These are phyloP conservation scores for Hapsidospora chrysogenum DNA, from an alignment of 495 filamentous ascomycete species.

Conservation along the genomic window DNA sequence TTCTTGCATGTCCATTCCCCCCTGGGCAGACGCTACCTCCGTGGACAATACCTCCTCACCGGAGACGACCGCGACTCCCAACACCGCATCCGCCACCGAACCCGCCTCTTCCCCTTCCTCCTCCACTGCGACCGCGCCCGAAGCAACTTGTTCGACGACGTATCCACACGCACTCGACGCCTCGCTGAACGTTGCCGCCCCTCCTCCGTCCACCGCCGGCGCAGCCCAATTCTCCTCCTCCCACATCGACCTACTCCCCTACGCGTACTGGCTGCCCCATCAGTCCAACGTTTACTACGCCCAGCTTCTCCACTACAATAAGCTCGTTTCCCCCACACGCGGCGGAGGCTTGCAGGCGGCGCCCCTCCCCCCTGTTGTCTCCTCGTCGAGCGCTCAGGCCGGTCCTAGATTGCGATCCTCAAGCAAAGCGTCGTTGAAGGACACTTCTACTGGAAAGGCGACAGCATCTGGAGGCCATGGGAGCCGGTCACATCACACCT, in stretches of 20 bases:
- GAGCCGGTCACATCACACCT: constrained; percentile 26
- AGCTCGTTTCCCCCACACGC: constrained; percentile 31
- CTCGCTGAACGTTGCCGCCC: not conserved
- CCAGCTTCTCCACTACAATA: constrained; percentile 37
- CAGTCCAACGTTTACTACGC: constrained; percentile 32
- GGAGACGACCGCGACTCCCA: constrained; percentile 9
- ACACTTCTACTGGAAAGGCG: constrained; percentile 16
- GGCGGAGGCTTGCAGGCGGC: constrained; percentile 28
- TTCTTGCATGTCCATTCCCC: constrained; percentile 8
- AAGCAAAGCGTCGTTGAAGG: constrained; percentile 34
- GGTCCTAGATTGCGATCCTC: constrained; percentile 30
- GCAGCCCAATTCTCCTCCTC: constrained; percentile 13
- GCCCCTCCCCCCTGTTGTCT: constrained; percentile 26
- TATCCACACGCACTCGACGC: not conserved
- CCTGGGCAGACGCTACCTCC: not conserved
- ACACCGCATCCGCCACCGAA: constrained; percentile 9
- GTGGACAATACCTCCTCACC: constrained; percentile 6
- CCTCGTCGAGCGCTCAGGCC: constrained; percentile 28
- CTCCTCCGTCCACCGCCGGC: too few relatives aligned
- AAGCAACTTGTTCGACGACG: not conserved
- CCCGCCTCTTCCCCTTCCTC: constrained; percentile 6
- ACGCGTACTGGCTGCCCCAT: constrained; percentile 24
- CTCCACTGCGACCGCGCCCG: not conserved
- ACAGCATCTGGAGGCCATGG: constrained; percentile 33
- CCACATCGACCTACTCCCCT: constrained; percentile 26